These are phyloP conservation scores for Mucor sp. DNA, from an alignment of 371 early-diverging fungal species.

Conservation along the genomic window DNA sequence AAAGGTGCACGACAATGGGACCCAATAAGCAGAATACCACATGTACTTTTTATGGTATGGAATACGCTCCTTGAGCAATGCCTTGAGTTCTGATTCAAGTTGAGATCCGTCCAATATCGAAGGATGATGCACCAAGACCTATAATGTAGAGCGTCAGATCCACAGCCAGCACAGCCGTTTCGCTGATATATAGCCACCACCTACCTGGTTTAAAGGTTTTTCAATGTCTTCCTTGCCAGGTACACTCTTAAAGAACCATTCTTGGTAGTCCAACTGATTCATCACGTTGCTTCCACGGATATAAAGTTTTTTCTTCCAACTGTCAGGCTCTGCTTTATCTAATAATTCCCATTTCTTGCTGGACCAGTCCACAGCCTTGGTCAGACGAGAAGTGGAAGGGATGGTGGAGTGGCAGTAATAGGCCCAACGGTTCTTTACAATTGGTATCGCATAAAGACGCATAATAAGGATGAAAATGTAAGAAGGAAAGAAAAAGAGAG, in stretches of 20 bases:
- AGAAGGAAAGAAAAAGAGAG: neutral
- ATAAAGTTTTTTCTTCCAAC: slow-evolving; percentile 66
- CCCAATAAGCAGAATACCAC: slow-evolving; percentile 67
- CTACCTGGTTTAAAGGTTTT: slow-evolving; percentile 46
- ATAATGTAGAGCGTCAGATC: neutral
- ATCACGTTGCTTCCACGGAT: slow-evolving; percentile 65
- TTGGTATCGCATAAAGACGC: slow-evolving; percentile 50
- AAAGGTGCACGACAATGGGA: slow-evolving; percentile 75
- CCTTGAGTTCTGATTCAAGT: slow-evolving; percentile 50
- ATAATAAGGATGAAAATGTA: slow-evolving; percentile 20
- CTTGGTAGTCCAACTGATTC: slow-evolving; percentile 75
- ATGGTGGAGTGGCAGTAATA: slow-evolving; percentile 55
- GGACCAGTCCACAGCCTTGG: slow-evolving; percentile 58
- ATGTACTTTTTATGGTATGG: slow-evolving; percentile 77
- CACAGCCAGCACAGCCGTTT: no score
- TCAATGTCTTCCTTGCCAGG: slow-evolving; percentile 57
- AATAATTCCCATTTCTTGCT: slow-evolving; percentile 68
- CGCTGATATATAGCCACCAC: neutral
- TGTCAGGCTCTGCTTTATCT: slow-evolving; percentile 41
- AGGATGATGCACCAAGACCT: slow-evolving; percentile 55
- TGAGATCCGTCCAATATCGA: slow-evolving; percentile 32
- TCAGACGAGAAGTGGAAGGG: slow-evolving; percentile 48
- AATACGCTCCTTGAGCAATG: slow-evolving; percentile 48
- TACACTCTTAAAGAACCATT: slow-evolving; percentile 79
- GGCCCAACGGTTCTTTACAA: slow-evolving; percentile 50